A percentile compares a stretch with the other conserved stretches of the same genome.
Conservation (phyloP, 768 basidiomycete genomes). For the Suillus hirtellus region DNA sequence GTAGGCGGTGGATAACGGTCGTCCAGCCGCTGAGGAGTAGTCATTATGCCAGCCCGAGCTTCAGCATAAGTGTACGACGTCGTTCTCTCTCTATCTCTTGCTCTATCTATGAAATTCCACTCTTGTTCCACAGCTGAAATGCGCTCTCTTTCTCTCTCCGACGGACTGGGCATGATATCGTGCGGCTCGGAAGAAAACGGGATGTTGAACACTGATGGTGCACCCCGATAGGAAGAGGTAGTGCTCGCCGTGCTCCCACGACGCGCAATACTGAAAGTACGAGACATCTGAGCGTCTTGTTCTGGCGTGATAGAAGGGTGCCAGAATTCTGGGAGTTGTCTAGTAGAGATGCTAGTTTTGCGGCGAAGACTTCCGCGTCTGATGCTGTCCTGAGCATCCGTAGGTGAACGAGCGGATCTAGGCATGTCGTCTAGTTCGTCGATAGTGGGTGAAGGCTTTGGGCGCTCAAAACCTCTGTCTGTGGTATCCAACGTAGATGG, state of each 20-base stretch:
- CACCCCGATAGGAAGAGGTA: slow-evolving; percentile 44
- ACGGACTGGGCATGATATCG: slow-evolving; percentile 15
- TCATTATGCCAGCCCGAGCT: slow-evolving; percentile 18
- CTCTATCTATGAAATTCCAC: slow-evolving; percentile 29
- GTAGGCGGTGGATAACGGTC: slow-evolving; percentile 20
- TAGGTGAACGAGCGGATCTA: slow-evolving; percentile 21
- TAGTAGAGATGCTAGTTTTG: slow-evolving; percentile 36
- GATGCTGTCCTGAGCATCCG: slow-evolving; percentile 23
- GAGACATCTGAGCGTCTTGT: slow-evolving; percentile 43
- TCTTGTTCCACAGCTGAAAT: slow-evolving; percentile 30
- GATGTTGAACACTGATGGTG: slow-evolving; percentile 41
- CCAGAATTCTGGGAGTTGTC: slow-evolving; percentile 49
- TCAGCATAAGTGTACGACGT: slow-evolving; percentile 21
- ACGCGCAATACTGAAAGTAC: slow-evolving; percentile 43
- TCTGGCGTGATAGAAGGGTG: slow-evolving; percentile 46
- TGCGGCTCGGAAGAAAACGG: slow-evolving; percentile 33
- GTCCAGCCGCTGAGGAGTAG: slow-evolving; percentile 16
- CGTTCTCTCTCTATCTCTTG: slow-evolving; percentile 23
- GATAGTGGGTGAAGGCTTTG: slow-evolving; percentile 21
- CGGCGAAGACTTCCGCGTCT: slow-evolving; percentile 31
- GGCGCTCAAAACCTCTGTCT: slow-evolving; percentile 21
- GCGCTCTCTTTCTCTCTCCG: slow-evolving; percentile 29
- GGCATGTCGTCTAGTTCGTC: slow-evolving; percentile 33
- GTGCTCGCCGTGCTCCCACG: slow-evolving; percentile 52
- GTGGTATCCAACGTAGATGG: slow-evolving; percentile 28